Evolutionary conservation across 2,329 filamentous ascomycete genomes (phyloP).

Genomic region (Scleromitrula shiraiana): DNA sequence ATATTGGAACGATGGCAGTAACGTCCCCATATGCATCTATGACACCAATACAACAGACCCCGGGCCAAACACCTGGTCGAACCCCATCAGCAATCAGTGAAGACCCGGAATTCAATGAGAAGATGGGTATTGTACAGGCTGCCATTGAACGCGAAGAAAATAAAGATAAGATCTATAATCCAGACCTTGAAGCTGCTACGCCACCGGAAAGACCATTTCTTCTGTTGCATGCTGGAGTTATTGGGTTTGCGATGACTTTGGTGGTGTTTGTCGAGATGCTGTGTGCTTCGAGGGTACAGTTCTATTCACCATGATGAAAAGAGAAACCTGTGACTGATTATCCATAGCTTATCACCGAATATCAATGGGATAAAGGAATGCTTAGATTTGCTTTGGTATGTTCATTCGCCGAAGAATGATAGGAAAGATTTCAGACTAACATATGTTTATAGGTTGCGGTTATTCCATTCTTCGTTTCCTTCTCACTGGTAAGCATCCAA

Average conservation of each 20-base stretch:
- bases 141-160: constrained; percentile 18
- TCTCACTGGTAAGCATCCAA: constrained; percentile 25
- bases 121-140: constrained; percentile 14
- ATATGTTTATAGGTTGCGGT: constrained; percentile 6
- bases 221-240: constrained; percentile 14
- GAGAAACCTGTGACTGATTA: background rate
- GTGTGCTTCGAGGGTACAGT: constrained; percentile 13
- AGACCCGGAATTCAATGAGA: constrained; percentile 11
- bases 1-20: constrained; percentile 15
- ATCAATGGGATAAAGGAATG: constrained; percentile 15
- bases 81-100: constrained; percentile 10
- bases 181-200: constrained; percentile 11
- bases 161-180: constrained; percentile 14
- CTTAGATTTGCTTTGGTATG: constrained; percentile 14
- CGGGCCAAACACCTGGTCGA: constrained; percentile 3
- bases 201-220: constrained; percentile 15
- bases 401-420: background rate
- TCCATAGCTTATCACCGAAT: constrained; percentile 14
- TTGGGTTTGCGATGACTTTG: constrained; percentile 15
- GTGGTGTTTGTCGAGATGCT: constrained; percentile 19
- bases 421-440: background rate
- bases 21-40: constrained; percentile 12
- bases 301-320: background rate
- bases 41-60: constrained; percentile 7
- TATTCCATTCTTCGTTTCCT: constrained; percentile 16